A percentile compares a stretch with the other conserved stretches of the same genome.
Evolutionary conservation across 257 asterid genomes (phyloP).

Genomic region (Fraxinus quadrangulata): DNA sequence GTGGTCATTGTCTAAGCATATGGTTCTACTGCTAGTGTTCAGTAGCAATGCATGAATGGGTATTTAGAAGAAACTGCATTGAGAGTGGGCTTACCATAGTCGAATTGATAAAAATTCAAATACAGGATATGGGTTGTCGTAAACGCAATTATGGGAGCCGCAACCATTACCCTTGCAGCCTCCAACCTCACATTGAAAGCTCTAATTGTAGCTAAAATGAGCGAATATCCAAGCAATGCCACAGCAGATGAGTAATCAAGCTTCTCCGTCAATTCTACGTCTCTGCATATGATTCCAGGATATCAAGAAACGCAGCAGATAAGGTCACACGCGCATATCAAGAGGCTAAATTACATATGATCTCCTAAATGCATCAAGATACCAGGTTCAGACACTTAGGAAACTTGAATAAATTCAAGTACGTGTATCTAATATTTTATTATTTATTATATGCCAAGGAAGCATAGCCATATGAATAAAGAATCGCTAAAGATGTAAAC

Average conservation of each 20-base stretch:
- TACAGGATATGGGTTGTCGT: conserved; percentile 75
- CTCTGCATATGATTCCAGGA: conserved; percentile 45
- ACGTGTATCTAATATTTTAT: too few relatives aligned
- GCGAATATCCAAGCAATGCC: conserved; percentile 75
- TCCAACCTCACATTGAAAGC: conserved; percentile 60
- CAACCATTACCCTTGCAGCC: conserved; percentile 88
- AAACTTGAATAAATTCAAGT: not conserved
- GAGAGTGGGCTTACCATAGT: conserved; percentile 53
- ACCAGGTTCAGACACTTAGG: not conserved
- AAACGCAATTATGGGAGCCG: conserved; percentile 78
- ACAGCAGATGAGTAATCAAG: conserved; percentile 74
- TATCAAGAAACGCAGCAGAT: not conserved
- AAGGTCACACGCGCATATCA: not conserved
- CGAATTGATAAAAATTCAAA: conserved; percentile 62
- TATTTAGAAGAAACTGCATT: conserved; percentile 9
- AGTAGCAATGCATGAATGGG: not conserved
- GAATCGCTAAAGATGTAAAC: not conserved
- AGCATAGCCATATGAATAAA: not conserved
- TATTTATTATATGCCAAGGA: not conserved
- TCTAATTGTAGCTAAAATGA: conserved; percentile 66
- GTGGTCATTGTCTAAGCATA: not conserved
- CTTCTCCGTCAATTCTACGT: conserved; percentile 83
- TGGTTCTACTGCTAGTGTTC: not conserved
- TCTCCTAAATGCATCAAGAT: not conserved
- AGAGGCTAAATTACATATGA: not conserved